These are phyloP conservation scores for Diplodia sapinea DNA, from an alignment of 2,329 filamentous ascomycete species.

Conservation along the genomic window DNA sequence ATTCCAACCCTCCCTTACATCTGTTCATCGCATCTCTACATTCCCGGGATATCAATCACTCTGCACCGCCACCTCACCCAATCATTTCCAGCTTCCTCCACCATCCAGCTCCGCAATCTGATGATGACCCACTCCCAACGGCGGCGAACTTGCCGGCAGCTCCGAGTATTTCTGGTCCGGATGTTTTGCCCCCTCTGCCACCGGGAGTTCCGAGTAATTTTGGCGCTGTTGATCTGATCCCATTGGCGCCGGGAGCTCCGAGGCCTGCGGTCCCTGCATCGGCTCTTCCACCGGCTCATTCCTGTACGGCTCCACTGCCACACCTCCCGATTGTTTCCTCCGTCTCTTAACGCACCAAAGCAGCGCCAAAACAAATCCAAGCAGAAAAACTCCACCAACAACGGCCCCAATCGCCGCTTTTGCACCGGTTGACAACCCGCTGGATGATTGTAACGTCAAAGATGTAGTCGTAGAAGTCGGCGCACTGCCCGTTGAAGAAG, in stretches of 20 bases:
- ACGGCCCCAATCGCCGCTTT: slow-evolving; percentile 25
- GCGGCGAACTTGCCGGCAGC: too few species aligned
- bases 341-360: background rate
- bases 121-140: too few species aligned
- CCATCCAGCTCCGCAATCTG: too few species aligned
- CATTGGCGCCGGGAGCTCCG: background rate
- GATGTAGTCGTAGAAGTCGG: too few species aligned
- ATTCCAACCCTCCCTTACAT: too few species aligned
- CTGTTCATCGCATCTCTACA: too few species aligned
- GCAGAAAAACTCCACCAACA: slow-evolving; percentile 1
- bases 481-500: background rate
- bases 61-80: too few species aligned
- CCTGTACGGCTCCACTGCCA: background rate
- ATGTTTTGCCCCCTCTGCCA: too few species aligned
- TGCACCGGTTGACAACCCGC: slow-evolving; percentile 11
- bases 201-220: background rate
- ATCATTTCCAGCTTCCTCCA: too few species aligned
- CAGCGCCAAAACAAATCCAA: background rate
- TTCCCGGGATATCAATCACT: too few species aligned
- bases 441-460: background rate
- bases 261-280: background rate
- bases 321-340: background rate
- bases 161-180: too few species aligned
- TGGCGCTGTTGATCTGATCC: too few species aligned
- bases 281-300: background rate